Conservation (phyloP, 345 rosid species). For the Mangifera indica region DNA sequence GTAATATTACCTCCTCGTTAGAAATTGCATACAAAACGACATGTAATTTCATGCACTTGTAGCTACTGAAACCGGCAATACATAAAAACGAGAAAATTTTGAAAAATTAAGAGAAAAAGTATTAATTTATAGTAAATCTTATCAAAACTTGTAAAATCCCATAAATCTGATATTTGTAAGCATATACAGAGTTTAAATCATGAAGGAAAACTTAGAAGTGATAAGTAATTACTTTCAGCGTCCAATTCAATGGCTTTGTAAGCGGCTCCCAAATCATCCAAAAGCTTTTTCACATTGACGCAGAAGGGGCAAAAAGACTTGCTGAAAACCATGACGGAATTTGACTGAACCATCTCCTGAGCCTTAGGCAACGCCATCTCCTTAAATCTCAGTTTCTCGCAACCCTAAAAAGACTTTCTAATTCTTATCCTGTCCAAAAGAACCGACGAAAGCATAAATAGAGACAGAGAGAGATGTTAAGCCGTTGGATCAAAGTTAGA, state of each 20-base stretch:
- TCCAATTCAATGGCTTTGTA: slow-evolving; percentile 62
- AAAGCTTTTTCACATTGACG: slow-evolving; percentile 56
- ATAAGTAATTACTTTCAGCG: slow-evolving; percentile 44
- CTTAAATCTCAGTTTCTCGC: neutral
- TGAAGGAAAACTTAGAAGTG: neutral
- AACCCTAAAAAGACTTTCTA: neutral
- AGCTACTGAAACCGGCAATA: too few species aligned
- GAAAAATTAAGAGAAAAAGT: too few species aligned
- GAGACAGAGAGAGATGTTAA: neutral
- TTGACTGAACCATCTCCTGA: slow-evolving; percentile 50
- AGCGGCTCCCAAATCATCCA: slow-evolving; percentile 49
- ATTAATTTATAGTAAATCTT: too few species aligned
- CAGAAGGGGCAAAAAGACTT: slow-evolving; percentile 71
- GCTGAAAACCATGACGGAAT: slow-evolving; percentile 80
- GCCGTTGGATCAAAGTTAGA: neutral
- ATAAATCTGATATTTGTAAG: too few species aligned
- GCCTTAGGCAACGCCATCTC: slow-evolving; percentile 63
- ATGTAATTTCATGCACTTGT: too few species aligned
- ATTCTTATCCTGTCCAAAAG: fast-evolving
- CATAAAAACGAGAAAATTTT: too few species aligned
- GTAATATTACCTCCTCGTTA: too few species aligned
- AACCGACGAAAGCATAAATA: neutral
- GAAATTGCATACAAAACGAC: too few species aligned
- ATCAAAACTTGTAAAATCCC: too few species aligned
- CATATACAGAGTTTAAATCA: neutral